Conservation (phyloP, 2,329 filamentous ascomycete species). For the Ceratocystis eucalypticola region DNA sequence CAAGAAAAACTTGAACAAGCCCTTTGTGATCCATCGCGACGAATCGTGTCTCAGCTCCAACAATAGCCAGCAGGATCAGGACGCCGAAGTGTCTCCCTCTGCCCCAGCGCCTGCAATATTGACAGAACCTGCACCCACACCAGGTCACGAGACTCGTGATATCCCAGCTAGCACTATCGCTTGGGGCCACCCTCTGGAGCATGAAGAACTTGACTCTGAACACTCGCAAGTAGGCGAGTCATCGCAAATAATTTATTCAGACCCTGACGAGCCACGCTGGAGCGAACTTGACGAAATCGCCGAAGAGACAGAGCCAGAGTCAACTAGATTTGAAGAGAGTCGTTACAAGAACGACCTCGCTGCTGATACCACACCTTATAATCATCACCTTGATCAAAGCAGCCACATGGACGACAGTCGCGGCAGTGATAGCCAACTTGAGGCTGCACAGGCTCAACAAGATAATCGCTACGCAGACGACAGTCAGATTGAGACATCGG, state of each 20-base stretch:
- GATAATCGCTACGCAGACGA: not conserved
- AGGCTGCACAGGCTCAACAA: not conserved
- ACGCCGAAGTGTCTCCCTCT: not conserved
- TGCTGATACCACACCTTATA: not conserved
- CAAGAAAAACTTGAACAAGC: constrained; percentile 12
- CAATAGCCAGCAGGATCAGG: constrained; percentile 13
- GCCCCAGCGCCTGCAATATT: not conserved
- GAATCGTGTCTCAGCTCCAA: constrained; percentile 19
- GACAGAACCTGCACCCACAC: not conserved
- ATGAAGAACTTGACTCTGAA: constrained; percentile 7
- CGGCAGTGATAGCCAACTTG: constrained; percentile 6
- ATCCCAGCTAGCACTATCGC: not conserved
- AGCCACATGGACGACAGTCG: constrained; percentile 12
- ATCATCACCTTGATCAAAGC: constrained; percentile 4
- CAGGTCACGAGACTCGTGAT: not conserved
- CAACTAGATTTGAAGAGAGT: constrained; percentile 1
- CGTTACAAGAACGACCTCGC: not conserved
- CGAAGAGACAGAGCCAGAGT: constrained; percentile 15
- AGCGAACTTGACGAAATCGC: constrained; percentile 16
- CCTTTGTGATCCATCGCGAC: constrained; percentile 18
- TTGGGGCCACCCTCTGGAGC: constrained; percentile 3
- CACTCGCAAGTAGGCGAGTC: constrained; percentile 8
- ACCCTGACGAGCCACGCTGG: constrained; percentile 15
- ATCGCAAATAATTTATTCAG: constrained; percentile 14
- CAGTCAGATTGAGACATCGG: not conserved